Conservation (phyloP, 2,329 filamentous ascomycete species). For the Ophiostoma himal-ulmi region DNA sequence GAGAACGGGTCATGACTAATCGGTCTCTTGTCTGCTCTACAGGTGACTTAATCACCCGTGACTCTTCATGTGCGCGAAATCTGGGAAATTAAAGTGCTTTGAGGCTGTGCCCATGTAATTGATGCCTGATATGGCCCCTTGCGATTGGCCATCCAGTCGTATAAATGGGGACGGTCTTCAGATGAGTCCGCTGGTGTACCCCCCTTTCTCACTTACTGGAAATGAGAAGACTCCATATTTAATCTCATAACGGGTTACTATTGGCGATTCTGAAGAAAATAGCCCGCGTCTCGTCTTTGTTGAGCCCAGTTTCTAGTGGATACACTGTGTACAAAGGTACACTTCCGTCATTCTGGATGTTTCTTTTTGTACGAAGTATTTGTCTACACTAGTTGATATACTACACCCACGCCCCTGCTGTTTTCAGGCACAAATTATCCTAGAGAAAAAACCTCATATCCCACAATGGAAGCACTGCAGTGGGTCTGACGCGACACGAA, state of each 20-base stretch:
- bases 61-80: constrained; percentile 1
- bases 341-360: neutral
- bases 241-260: neutral
- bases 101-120: constrained; percentile 2
- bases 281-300: neutral
- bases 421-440: neutral
- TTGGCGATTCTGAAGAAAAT: neutral
- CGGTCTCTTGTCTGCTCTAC: too few species aligned
- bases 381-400: neutral
- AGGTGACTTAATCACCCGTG: neutral
- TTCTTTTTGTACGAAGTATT: neutral
- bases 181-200: neutral
- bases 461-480: neutral
- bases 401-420: neutral
- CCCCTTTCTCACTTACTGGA: neutral
- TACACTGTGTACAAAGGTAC: constrained; percentile 4
- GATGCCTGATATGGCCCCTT: neutral
- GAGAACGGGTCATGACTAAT: too few species aligned
- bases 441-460: neutral
- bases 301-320: neutral
- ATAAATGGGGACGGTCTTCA: neutral
- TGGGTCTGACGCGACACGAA: neutral
- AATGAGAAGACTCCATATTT: neutral
- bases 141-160: neutral
- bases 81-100: neutral